Evolutionary conservation across 371 early-diverging fungal genomes (phyloP).

Genomic region (Cladochytrium tenue): DNA sequence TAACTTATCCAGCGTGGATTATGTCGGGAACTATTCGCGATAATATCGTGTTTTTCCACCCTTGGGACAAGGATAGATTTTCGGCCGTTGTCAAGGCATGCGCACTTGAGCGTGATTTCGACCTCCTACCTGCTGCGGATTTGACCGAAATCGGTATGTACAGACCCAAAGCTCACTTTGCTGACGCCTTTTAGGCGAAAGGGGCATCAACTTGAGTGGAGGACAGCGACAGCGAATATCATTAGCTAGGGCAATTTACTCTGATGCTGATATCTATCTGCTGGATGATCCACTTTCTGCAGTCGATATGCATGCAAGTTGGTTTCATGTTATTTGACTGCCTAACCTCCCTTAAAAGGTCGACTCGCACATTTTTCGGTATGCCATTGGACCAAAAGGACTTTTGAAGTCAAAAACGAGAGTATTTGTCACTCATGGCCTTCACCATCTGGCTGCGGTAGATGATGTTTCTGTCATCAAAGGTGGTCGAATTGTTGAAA

Average conservation of each 20-base stretch:
- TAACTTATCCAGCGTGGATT: slow-evolving; percentile 41
- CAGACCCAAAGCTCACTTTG: slow-evolving; percentile 37
- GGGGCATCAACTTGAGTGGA: slow-evolving; percentile 29
- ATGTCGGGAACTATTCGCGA: slow-evolving; percentile 40
- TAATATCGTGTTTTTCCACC: slow-evolving; percentile 47
- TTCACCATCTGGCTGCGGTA: slow-evolving; percentile 40
- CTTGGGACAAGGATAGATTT: slow-evolving; percentile 27
- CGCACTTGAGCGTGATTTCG: slow-evolving; percentile 39
- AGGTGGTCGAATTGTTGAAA: slow-evolving; percentile 59
- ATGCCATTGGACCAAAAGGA: slow-evolving; percentile 17
- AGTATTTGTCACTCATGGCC: slow-evolving; percentile 32
- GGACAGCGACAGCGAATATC: slow-evolving; percentile 26
- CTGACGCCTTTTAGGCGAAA: slow-evolving; percentile 25
- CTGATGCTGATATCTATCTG: slow-evolving; percentile 18
- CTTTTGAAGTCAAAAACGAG: slow-evolving; percentile 22
- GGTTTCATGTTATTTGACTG: slow-evolving; percentile 5
- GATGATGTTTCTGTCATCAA: slow-evolving; percentile 61
- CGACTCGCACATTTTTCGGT: slow-evolving; percentile 23
- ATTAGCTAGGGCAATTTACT: slow-evolving; percentile 26
- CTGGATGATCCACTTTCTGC: slow-evolving; percentile 44
- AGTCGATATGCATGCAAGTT: slow-evolving; percentile 44
- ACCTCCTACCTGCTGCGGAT: slow-evolving; percentile 30
- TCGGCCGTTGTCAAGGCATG: slow-evolving; percentile 24
- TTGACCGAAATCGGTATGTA: slow-evolving; percentile 35
- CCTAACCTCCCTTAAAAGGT: neutral